Evolutionary conservation across 2,329 filamentous ascomycete genomes (phyloP), one percentile per base, ranked within the genome.

Genomic region (Aureobasidium subglaciale): DNA sequence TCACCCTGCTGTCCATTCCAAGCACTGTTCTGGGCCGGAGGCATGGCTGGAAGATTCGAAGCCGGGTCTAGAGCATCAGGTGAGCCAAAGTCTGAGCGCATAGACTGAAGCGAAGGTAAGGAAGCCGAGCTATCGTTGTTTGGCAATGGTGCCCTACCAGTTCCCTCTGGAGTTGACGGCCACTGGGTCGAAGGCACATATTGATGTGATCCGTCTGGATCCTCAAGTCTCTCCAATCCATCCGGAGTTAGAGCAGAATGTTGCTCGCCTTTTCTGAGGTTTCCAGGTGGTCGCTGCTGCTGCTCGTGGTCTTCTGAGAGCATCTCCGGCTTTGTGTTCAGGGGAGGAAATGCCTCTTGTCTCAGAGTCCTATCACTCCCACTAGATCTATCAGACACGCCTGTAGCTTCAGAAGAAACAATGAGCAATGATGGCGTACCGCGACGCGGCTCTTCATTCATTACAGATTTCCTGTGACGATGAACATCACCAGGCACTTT

Each of bases 281-380:
- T 63, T 52, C 56, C 59, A 34, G 58, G 60, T n/a, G 42, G 41
- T 41, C 37, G 24, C 41, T 27, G 56, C 60, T 58, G 58, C 18
- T 62, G 49, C 35, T 57, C 58, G 30, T 57, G 52, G 30, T 60
- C 59, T 38, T 65, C 65, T 55, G 61, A 62, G 32, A 10, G 22
- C 24, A 32, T 37, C 13, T 38, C 66, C 65, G 15, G 60, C 56
- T 40, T 60, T 59, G 18, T 58, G 62, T 42, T 63, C 64, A 30
- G 5, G 18, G 29, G 4, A 34, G 52, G 10, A 59, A 74, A 74
- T 4, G 71, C 72, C 38, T 65, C 65, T 58, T 74, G 73, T 10
- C 72, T 76, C 11, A 75, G 67, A 3, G 75, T 76, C 1, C 73
- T 73, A 55, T 68, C 73, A 62, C 73, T 77, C n/a, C 68, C 72